A percentile compares a stretch with the other conserved stretches of the same genome.
phyloP scores from a whole-genome alignment of 202 grass and related monocot species.

The Eragrostis tef region DNA sequence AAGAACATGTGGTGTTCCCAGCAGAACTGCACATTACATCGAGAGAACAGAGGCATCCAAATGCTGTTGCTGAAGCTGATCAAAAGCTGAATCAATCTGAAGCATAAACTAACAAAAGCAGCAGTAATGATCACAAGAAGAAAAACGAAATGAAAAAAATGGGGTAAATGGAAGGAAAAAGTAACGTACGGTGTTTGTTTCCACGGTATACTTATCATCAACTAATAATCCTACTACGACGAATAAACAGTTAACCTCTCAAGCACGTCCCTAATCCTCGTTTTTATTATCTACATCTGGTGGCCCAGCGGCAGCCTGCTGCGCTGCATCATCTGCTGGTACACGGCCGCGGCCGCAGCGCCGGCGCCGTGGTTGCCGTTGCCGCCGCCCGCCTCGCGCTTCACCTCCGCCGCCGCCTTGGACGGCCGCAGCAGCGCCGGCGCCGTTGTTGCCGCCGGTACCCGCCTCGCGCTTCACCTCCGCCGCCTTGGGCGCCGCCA shows the following conservation, averaged over 20 bases:
- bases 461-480: constrained; percentile 58
- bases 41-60: too few relatives aligned
- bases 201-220: constrained; percentile 34
- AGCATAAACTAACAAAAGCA: neutral
- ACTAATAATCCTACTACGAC: neutral
- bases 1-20: too few relatives aligned
- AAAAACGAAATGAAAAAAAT: neutral
- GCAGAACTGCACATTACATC: too few relatives aligned
- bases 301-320: constrained; percentile 63
- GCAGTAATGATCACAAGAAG: too few relatives aligned
- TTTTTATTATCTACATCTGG: constrained; percentile 80
- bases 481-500: constrained; percentile 57
- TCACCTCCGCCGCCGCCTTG: constrained; percentile 56
- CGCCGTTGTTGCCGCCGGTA: constrained; percentile 77
- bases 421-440: too few relatives aligned
- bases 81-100: neutral
- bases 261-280: constrained; percentile 12
- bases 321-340: constrained; percentile 65
- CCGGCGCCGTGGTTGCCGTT: neutral
- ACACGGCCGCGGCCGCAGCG: constrained; percentile 30
- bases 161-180: neutral
- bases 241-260: constrained; percentile 1
- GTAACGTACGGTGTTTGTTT: constrained; percentile 12
- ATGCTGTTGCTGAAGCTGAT: neutral
- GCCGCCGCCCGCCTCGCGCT: constrained; percentile 45